These are phyloP conservation scores for Chytridiales sp. DNA, from an alignment of 371 early-diverging fungal species.

Conservation along the genomic window DNA sequence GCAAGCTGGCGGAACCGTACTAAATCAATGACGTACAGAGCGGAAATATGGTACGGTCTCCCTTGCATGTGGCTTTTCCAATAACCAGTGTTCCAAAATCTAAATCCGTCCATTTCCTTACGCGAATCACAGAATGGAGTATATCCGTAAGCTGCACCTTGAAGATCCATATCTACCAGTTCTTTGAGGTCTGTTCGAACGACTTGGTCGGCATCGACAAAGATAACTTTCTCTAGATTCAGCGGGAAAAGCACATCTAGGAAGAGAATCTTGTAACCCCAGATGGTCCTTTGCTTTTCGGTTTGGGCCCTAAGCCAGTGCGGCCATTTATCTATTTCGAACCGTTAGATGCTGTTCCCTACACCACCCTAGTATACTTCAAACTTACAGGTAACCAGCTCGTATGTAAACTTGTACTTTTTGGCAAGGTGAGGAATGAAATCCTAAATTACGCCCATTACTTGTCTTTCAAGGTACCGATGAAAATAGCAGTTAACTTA, in stretches of 20 bases:
- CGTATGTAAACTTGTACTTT: slow-evolving; percentile 82
- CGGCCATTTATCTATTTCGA: slow-evolving; percentile 83
- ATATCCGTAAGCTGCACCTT: slow-evolving; percentile 93
- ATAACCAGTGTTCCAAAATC: slow-evolving; percentile 96
- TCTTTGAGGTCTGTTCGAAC: slow-evolving; percentile 92
- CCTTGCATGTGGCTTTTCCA: slow-evolving; percentile 86
- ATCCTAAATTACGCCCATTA: slow-evolving; percentile 44
- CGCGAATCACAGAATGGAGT: slow-evolving; percentile 93
- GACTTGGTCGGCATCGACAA: slow-evolving; percentile 97
- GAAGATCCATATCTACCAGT: slow-evolving; percentile 83
- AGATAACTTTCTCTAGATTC: slow-evolving; percentile 89
- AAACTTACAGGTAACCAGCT: slow-evolving; percentile 76
- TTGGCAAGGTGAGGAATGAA: slow-evolving; percentile 87
- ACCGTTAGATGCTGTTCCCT: not conserved
- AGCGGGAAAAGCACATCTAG: slow-evolving; percentile 95
- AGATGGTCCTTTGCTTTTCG: slow-evolving; percentile 94
- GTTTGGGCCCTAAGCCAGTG: slow-evolving; percentile 88
- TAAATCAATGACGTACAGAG: slow-evolving; percentile 92
- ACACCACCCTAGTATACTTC: not conserved
- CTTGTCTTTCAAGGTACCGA: not conserved
- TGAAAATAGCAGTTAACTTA: slow-evolving; percentile 22
- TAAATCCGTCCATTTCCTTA: slow-evolving; percentile 91
- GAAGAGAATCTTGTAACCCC: slow-evolving; percentile 98
- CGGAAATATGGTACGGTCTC: slow-evolving; percentile 94
- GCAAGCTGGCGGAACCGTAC: slow-evolving; percentile 86